Evolutionary conservation across 345 rosid genomes (phyloP).

Genomic region (Raphanus sativus): DNA sequence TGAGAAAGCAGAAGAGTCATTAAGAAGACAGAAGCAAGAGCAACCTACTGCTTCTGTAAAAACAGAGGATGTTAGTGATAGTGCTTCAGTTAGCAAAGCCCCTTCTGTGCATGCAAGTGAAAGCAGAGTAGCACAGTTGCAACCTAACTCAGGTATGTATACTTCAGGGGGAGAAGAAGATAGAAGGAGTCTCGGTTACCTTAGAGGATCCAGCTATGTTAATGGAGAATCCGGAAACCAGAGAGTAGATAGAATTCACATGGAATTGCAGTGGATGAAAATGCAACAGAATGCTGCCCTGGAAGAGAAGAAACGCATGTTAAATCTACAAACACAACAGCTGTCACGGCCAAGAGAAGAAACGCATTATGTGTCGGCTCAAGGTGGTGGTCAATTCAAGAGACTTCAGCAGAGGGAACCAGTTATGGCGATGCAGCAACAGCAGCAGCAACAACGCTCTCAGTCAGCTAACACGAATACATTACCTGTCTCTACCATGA

Average conservation of each 20-base stretch:
- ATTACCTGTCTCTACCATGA: conserved; percentile 51
- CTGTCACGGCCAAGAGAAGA: conserved; percentile 54
- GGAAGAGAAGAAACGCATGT: conserved; percentile 56
- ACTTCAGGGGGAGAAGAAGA: conserved; percentile 45
- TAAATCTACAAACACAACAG: conserved; percentile 51
- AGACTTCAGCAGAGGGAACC: conserved; percentile 73
- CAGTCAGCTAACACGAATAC: conserved; percentile 51
- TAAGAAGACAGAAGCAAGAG: conserved; percentile 58
- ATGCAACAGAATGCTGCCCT: conserved; percentile 48
- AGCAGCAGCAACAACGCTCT: conserved; percentile 45
- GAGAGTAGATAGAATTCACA: conserved; percentile 52
- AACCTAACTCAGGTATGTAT: conserved; percentile 40
- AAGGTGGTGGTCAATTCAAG: conserved; percentile 57
- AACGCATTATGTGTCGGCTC: conserved; percentile 42
- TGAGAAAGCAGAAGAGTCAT: conserved; percentile 62
- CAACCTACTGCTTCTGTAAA: conserved; percentile 50
- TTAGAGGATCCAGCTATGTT: conserved; percentile 41
- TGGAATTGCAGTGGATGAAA: conserved; percentile 61
- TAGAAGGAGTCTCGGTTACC: conserved; percentile 60
- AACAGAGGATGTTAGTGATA: conserved; percentile 54
- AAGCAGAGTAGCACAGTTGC: conserved; percentile 47
- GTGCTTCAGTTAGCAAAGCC: conserved; percentile 34
- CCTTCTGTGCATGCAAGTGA: conserved; percentile 39
- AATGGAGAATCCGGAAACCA: conserved; percentile 46
- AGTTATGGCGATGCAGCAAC: conserved; percentile 76